Evolutionary conservation across 805 yeast species (phyloP), one percentile per base, ranked within the genome.

Genomic region (Candida nonsorbophila): DNA sequence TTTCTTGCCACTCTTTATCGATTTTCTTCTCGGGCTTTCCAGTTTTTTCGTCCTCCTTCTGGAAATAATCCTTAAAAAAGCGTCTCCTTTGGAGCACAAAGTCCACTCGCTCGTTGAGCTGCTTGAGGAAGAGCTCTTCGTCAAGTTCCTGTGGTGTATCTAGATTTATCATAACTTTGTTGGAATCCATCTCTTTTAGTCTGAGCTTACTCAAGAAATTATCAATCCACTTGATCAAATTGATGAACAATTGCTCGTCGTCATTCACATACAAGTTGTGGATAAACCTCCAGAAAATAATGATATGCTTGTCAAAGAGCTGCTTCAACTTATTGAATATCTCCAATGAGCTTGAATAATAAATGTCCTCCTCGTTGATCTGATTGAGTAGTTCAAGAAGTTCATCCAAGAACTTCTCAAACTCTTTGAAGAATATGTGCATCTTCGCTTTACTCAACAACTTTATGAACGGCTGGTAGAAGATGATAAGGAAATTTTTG

Each of bases 201-300:
- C 84, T 70, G 28, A 88, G 57, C 37, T 84, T 74, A 8, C 62
- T 58, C 16, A 87, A 59, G 29, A 86, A 75, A 12, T 66, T 60
- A 34, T 82, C 76, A 25, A 85, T 64, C 97, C 97, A 90, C 5
- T 54, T 53, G 25, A 85, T 68, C 29, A 92, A 58, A 4, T 77
- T 77, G 28, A 78, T 75, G 56, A 90, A 90, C 4, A 90, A 58
- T 4, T 77, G 73, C 18, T 73, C 72, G 20, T 75, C 64, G 47
- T 90, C 97, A 39, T 83, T 76, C n/a, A 68, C 37, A 52, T 88
- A 87, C n/a, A 87, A 73, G 30, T 82, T 78, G 47, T 85, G 90
- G 34, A 90, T 67, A 47, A 90, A 92, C 30, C 62, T 62, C 63
- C 84, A 84, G 27, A 84, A 67, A 8, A 79, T 67, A 33, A 74